Base-by-base conservation (phyloP, 306 rosid species). In the Pterocarpus santalinus region DNA sequence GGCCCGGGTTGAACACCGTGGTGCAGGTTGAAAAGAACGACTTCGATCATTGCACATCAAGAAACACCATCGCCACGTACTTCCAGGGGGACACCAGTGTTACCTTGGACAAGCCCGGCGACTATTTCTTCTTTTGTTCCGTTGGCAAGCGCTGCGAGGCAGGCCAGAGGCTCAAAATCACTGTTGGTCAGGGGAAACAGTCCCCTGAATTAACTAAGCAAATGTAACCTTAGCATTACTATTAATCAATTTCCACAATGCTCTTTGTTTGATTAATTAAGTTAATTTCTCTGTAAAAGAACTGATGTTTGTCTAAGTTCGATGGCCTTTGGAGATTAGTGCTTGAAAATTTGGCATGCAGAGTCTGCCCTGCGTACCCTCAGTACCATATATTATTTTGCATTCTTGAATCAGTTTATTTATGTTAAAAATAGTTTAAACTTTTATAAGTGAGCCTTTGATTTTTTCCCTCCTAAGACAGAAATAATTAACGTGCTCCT, bases 131-230 rank as follows among this genome's bases (percentile, higher is more conserved):
- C 89, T 84, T 80, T 46, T 82, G 58, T 67, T 85, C 89, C 1
- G 80, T 90, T 7, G 97, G 98, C 3, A 91, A 79, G 88, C 97
- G 85, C 44, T 94, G 98, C 14, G 95, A 92, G 74, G 58, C 39
- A 2, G 97, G 97, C 68, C 92, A 85, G 9, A 94, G 86, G 89
- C 92, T 94, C 62, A 58, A 72, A 44, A 13, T 94, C 82, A 70
- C 6, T 12, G 93, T 87, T 52, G 53, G 30, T 28, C 1, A 57
- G 1, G 83, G 83, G 65, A 22, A 66, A 73, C 2, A 88, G 83
- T 8, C 34, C 70, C 0, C 76, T 85, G 5, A 56, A 69, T 68
- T 68, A 5, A 68, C 12, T 49, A 13, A 49, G n/a, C 55, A 11
- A 5, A 43, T 43, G 1, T 7, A 8, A 43, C 11, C 8, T 43